Percentiles rank a stretch among this genome's conserved stretches.
phyloP scores from a whole-genome alignment of 2,329 filamentous ascomycete genomes.

The Aspergillaceae sp. region DNA sequence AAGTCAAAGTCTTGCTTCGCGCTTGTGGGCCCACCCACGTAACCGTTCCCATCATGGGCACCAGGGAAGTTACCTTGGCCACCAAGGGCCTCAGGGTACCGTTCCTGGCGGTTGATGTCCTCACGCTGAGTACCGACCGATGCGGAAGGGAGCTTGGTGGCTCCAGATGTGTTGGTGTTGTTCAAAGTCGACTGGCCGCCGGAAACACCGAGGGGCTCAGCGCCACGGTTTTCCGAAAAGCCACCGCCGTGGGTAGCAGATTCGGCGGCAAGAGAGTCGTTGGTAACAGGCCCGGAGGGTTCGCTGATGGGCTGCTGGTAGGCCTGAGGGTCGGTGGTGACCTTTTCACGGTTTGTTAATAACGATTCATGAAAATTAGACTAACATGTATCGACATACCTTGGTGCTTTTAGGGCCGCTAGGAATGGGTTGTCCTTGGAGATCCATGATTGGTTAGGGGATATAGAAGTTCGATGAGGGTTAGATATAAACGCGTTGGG shows the following conservation, averaged over 20 bases:
- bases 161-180: slow-evolving; percentile 48
- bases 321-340: slow-evolving; percentile 42
- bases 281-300: slow-evolving; percentile 53
- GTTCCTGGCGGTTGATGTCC: slow-evolving; percentile 34
- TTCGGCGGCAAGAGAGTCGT: slow-evolving; percentile 68
- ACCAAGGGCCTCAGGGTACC: slow-evolving; percentile 32
- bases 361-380: background rate
- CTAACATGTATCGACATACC: slow-evolving; percentile 13
- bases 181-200: slow-evolving; percentile 48
- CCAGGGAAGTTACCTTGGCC: slow-evolving; percentile 33
- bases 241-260: slow-evolving; percentile 53
- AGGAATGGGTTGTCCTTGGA: slow-evolving; percentile 31
- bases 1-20: slow-evolving; percentile 24
- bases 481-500: background rate
- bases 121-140: slow-evolving; percentile 39
- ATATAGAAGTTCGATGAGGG: background rate
- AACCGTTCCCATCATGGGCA: slow-evolving; percentile 25
- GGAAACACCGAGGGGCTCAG: slow-evolving; percentile 42
- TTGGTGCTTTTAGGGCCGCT: slow-evolving; percentile 27
- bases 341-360: slow-evolving; percentile 5
- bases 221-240: slow-evolving; percentile 53
- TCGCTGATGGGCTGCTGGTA: slow-evolving; percentile 50
- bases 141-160: slow-evolving; percentile 44
- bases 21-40: slow-evolving; percentile 26
- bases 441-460: slow-evolving; percentile 29